phyloP scores from a whole-genome alignment of 441 rosid genomes.

The Erysimum cheiri region DNA sequence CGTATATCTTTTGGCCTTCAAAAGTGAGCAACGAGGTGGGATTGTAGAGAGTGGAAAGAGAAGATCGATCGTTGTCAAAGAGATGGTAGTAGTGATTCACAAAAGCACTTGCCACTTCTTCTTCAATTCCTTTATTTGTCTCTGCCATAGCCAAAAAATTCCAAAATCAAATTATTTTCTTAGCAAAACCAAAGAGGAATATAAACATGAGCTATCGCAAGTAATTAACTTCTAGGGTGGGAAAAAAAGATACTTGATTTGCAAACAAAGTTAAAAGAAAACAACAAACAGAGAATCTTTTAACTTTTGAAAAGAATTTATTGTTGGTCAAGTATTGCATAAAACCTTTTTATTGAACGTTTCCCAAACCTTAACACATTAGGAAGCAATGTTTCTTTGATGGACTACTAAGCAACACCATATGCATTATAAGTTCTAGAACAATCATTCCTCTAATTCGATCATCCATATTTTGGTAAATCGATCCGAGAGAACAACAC shows the following conservation, averaged over 20 bases:
- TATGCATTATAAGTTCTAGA: not conserved
- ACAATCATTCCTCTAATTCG: not conserved
- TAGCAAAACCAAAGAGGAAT: slow-evolving; percentile 38
- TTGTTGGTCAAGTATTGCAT: slow-evolving; percentile 29
- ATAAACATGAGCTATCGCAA: slow-evolving; percentile 21
- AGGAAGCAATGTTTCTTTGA: not conserved
- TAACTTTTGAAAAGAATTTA: not conserved
- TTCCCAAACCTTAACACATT: not conserved
- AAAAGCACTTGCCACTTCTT: slow-evolving; percentile 73
- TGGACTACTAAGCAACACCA: not conserved
- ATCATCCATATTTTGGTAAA: not conserved
- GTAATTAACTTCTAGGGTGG: slow-evolving; percentile 16
- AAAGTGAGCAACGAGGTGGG: slow-evolving; percentile 74
- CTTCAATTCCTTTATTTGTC: slow-evolving; percentile 54
- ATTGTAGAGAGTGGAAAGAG: slow-evolving; percentile 65
- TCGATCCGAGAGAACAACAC: not conserved
- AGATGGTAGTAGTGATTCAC: slow-evolving; percentile 78
- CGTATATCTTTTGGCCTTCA: slow-evolving; percentile 69
- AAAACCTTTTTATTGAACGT: slow-evolving; percentile 2
- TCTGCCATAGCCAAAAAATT: slow-evolving; percentile 56
- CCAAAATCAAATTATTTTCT: not conserved
- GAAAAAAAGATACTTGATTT: slow-evolving; percentile 28
- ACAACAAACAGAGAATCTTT: slow-evolving; percentile 22
- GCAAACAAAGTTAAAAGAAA: slow-evolving; percentile 29
- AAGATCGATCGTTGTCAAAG: slow-evolving; percentile 65